Base-by-base conservation (phyloP, 352 stramenopile species). In the Globisporangium solare region DNA sequence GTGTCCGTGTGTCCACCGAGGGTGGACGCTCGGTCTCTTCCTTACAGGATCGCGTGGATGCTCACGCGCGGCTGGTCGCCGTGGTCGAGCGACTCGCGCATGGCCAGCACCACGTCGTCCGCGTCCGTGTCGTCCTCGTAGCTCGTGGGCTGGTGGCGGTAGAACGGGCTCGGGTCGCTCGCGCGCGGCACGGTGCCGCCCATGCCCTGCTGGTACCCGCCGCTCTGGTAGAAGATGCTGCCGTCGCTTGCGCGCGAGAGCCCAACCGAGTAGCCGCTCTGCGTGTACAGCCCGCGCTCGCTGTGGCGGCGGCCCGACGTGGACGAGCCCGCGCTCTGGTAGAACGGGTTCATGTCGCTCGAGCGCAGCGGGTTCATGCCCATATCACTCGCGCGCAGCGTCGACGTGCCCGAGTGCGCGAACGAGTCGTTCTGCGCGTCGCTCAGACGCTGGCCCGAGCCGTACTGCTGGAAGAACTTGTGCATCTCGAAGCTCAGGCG, bases 401-500 rank as follows among this genome's bases (percentile, higher is more conserved):
- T 85, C 7, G 74, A 80, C 21, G 65, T 70, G 6, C 73, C 73
- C 50, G 66, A 77, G 50, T 72, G 68, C 57, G 76, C 70, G 49
- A 67, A 72, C 60, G 70, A 82, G 31, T 67, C 59, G 41, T 71
- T 81, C 41, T 78, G 67, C 13, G 64, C 61, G 37, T 64, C 69
- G 0, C 72, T 81, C 17, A 56, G 47, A 45, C 65, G 67, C 11
- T 54, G 27, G 7, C 27, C 27, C 8, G 67, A 60, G 11, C 75
- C 75, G 63, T 86, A 86, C n/a, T 72, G 66, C 60, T 83, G 73
- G 62, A 83, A 86, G 53, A 83, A 85, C 66, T 85, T 80, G 69
- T 85, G 71, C 75, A 83, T 83, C 66, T 85, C 75, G 58, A 83
- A 71, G 54, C 71, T 80, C 46, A 83, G 46, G n/a, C 68, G 71